Evolutionary conservation across 805 yeast species (phyloP), one percentile per base, ranked within the genome.

Genomic region (Yueomyces sp.): DNA sequence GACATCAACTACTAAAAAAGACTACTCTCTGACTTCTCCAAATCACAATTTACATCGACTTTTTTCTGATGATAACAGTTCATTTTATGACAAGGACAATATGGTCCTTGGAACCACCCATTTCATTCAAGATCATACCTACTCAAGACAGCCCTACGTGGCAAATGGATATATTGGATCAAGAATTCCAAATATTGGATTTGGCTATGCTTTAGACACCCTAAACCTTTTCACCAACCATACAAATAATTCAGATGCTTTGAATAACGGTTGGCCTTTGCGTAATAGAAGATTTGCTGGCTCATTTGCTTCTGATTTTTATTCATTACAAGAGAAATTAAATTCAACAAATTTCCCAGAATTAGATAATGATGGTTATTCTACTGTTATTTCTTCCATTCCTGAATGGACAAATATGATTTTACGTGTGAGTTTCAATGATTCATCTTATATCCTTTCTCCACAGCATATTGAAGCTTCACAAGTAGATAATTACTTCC

Each of bases 141-240:
- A 66, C 53, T 70, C 74, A 30, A 65, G 74, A 44, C 87, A 85
- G 53, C 85, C 94, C 0, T 85, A 85, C 57, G 85, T 82, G 26
- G 72, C 92, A 6, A 85, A 85, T 59, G 95, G 95, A 4, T 84
- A 76, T 53, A 73, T 85, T 42, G 94, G 95, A 4, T 63, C 80
- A n/a, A 64, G 94, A 41, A 68, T 85, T 30, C 87, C 94, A n/a
- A 81, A 80, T 45, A 63, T 81, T 44, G 94, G 94, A 2, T 83
- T 81, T 45, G 95, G 95, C 0, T 83, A 79, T 52, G 67, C 85
- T 2, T 70, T 67, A 51, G 94, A 83, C 56, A 67, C 70, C 33
- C 60, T 72, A 31, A 68, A 66, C 46, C 61, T 74, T 2, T 54
- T 56, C 41, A 62, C 71, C 3, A 11, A 7, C 28, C 26, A 37